Evolutionary conservation across 257 asterid genomes (phyloP), one percentile per base, ranked within the genome.

Genomic region (Solanum pennellii): DNA sequence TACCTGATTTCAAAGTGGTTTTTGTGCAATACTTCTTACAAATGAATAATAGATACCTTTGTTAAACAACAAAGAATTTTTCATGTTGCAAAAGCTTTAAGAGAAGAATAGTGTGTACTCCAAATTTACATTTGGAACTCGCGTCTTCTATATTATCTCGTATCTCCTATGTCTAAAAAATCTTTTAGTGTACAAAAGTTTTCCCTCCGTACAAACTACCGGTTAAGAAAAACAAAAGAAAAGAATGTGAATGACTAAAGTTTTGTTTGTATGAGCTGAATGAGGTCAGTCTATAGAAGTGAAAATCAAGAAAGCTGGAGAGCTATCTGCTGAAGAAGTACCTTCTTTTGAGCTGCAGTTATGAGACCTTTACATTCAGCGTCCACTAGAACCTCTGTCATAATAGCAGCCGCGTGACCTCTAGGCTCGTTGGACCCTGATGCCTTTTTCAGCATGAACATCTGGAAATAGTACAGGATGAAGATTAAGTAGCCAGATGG

Each of bases 321-420:
- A 39, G 98, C 98, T 3, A 95, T 93, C 90, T 95, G 92, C 86
- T 94, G 98, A 41, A 94, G 93, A 87, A 95, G 98, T 42, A 90
- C 82, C 75, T 95, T 95, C 94, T 92, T 95, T 87, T 95, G 98
- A n/a, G 97, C 91, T 12, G 98, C 94, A 82, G 89, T 92, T 80
- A 95, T 95, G 82, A 92, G 87, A 25, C 92, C 94, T 86, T 92
- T 93, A 87, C 98, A 94, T 86, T 95, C 98, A 2, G 98, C 96
- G 33, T 95, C 98, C 83, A 89, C 96, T 92, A 94, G 89, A 86
- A 95, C 98, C 56, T 95, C 98, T 0, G 96, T 91, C 98, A 95
- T 95, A 87, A 95, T 93, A 52, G 98, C 96, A 39, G 95, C 98
- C 1, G 98, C 98, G 68, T 95, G 98, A 25, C 98, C 98, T 91